Conservation (phyloP, 2,329 filamentous ascomycete genomes). For the Penicillium sp. region DNA sequence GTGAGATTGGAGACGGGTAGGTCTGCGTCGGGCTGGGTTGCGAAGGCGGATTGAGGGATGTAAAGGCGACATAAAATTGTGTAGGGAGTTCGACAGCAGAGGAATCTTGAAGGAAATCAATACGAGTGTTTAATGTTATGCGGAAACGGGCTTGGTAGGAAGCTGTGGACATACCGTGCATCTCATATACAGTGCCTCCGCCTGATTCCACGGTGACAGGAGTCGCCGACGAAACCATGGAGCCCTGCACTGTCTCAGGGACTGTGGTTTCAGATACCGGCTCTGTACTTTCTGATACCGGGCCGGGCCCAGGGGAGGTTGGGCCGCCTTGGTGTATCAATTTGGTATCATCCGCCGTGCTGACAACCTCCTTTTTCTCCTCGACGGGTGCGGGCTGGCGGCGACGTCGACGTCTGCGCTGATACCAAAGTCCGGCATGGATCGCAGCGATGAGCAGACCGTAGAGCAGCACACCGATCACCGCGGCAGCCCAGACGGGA, state of each 20-base stretch:
- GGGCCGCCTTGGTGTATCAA: slow-evolving; percentile 6
- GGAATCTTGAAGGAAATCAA: slow-evolving; percentile 7
- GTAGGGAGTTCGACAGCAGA: slow-evolving; percentile 14
- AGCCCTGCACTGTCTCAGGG: slow-evolving; percentile 5
- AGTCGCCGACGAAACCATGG: slow-evolving; percentile 5
- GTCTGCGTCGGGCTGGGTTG: background rate
- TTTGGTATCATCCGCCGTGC: background rate
- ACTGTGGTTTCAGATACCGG: slow-evolving; percentile 9
- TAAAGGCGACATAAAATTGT: background rate
- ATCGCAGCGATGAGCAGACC: slow-evolving; percentile 18
- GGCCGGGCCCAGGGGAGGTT: slow-evolving; percentile 6
- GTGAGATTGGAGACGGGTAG: slow-evolving; percentile 3
- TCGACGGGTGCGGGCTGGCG: background rate
- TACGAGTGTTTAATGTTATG: background rate
- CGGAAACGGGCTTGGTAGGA: background rate
- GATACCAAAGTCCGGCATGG: slow-evolving; percentile 8
- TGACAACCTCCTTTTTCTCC: background rate
- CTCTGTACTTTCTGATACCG: slow-evolving; percentile 7
- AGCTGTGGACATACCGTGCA: slow-evolving; percentile 7
- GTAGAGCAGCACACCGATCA: slow-evolving; percentile 35
- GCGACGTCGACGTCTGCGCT: slow-evolving; percentile 11
- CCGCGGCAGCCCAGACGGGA: slow-evolving; percentile 57
- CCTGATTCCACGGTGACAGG: slow-evolving; percentile 14
- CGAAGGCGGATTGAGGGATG: background rate
- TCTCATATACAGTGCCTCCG: slow-evolving; percentile 12